These are phyloP conservation scores for Xerocomellus intermedius DNA, from an alignment of 768 basidiomycete genomes.

Conservation along the genomic window DNA sequence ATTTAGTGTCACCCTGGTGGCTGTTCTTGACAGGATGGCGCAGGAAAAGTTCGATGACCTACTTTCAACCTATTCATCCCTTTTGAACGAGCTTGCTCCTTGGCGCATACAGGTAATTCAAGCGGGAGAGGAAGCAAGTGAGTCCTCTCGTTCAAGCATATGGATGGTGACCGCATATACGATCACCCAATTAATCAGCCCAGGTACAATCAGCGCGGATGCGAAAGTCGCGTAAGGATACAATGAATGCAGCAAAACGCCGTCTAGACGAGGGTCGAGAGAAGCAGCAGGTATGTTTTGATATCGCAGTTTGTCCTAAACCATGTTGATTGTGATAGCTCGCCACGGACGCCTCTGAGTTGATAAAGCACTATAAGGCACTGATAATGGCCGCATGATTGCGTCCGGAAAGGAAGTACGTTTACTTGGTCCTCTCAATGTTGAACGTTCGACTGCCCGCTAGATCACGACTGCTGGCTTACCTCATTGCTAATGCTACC, in stretches of 20 bases:
- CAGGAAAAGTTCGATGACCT: conserved; percentile 26
- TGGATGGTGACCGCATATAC: conserved; percentile 3
- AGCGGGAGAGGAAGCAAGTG: conserved; percentile 34
- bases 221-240: conserved; percentile 33
- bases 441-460: neutral
- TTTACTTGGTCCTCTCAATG: neutral
- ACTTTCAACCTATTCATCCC: conserved; percentile 21
- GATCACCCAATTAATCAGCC: conserved; percentile 21
- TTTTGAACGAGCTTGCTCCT: conserved; percentile 35
- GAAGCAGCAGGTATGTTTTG: conserved; percentile 34
- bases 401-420: conserved; percentile 5
- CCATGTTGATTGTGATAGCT: conserved; percentile 25
- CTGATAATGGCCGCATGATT: conserved; percentile 27
- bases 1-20: neutral
- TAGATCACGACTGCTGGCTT: neutral
- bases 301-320: neutral
- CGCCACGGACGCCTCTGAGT: conserved; percentile 36
- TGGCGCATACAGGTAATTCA: conserved; percentile 31
- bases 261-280: conserved; percentile 39
- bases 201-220: conserved; percentile 32
- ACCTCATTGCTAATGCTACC: neutral
- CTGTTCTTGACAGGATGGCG: conserved; percentile 6
- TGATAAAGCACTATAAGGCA: conserved; percentile 44
- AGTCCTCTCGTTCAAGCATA: conserved; percentile 10
- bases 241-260: conserved; percentile 33